phyloP scores from a whole-genome alignment of 768 basidiomycete genomes.

The Trametes gibbosa region DNA sequence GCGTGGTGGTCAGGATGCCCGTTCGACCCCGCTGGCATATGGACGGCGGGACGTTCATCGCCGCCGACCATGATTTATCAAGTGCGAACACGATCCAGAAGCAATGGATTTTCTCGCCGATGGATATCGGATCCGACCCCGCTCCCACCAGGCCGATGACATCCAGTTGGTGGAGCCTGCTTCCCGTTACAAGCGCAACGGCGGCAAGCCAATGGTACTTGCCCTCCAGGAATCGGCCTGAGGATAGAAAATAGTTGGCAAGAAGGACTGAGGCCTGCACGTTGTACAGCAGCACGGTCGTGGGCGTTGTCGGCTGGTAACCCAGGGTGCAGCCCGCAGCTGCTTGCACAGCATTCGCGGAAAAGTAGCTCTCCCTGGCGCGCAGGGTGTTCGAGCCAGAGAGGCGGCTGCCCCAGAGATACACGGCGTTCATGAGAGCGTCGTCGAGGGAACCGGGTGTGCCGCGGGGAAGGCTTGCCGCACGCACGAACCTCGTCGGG shows the following conservation, averaged over 20 bases:
- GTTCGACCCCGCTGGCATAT: conserved; percentile 13
- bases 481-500: conserved; percentile 41
- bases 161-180: conserved; percentile 29
- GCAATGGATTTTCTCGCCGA: conserved; percentile 27
- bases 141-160: background rate
- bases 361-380: conserved; percentile 26
- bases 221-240: conserved; percentile 30
- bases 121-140: conserved; percentile 20
- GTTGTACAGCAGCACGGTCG: conserved; percentile 34
- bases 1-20: conserved; percentile 21
- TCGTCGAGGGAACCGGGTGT: conserved; percentile 30
- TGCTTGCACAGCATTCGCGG: conserved; percentile 10
- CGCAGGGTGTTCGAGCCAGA: conserved; percentile 23
- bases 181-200: conserved; percentile 28
- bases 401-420: conserved; percentile 36
- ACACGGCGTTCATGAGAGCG: conserved; percentile 43
- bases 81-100: conserved; percentile 28
- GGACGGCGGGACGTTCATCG: conserved; percentile 19
- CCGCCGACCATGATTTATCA: conserved; percentile 26
- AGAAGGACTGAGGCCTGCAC: conserved; percentile 36
- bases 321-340: background rate
- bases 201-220: conserved; percentile 32
- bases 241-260: conserved; percentile 28
- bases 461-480: conserved; percentile 24
- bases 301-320: conserved; percentile 20